Evolutionary conservation across 2,329 filamentous ascomycete genomes (phyloP).

Genomic region (Chaetothyriales sp.): DNA sequence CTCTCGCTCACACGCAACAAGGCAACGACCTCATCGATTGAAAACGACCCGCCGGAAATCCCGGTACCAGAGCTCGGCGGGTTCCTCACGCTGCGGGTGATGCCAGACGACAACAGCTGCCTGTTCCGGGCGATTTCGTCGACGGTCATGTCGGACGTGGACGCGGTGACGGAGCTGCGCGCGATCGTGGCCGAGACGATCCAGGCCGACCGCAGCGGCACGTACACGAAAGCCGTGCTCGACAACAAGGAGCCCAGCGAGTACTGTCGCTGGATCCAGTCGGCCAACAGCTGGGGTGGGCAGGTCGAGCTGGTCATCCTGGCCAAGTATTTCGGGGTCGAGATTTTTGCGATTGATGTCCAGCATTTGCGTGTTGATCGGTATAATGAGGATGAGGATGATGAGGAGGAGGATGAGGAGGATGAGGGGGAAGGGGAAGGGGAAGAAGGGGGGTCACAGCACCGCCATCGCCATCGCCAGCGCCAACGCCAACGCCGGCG

Average conservation of each 20-base stretch:
- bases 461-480: too few species aligned
- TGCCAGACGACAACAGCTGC: constrained; percentile 94
- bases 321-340: constrained; percentile 67
- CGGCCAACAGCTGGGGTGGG: constrained; percentile 74
- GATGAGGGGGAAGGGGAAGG: too few species aligned
- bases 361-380: constrained; percentile 50
- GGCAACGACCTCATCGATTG: constrained; percentile 27
- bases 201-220: constrained; percentile 47
- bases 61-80: constrained; percentile 41
- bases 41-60: constrained; percentile 44
- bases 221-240: constrained; percentile 63
- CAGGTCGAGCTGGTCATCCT: constrained; percentile 80
- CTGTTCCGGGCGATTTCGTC: constrained; percentile 81
- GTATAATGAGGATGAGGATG: constrained; percentile 45
- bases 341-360: constrained; percentile 75
- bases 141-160: constrained; percentile 53
- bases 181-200: constrained; percentile 67
- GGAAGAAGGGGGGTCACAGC: constrained; percentile 47
- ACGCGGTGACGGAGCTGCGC: constrained; percentile 57
- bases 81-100: constrained; percentile 62
- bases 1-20: constrained; percentile 29
- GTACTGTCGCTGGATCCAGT: constrained; percentile 71
- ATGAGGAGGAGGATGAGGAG: constrained; percentile 32
- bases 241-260: constrained; percentile 51
- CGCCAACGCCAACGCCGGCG: too few species aligned